Evolutionary conservation across 495 filamentous ascomycete species (phyloP).

Genomic region (Penicillium lagena): DNA sequence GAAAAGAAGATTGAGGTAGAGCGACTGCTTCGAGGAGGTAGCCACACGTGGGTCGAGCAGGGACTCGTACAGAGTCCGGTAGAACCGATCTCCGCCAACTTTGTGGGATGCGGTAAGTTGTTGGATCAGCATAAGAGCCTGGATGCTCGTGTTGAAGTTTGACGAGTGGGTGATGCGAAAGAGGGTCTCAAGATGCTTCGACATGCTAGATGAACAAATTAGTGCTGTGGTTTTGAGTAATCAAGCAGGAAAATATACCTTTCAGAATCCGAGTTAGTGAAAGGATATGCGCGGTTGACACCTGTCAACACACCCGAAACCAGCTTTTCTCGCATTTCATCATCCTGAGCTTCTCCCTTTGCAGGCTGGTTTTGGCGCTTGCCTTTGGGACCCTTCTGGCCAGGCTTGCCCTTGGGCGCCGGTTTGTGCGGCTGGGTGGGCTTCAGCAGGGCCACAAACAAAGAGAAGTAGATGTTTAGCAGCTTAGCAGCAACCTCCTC

Average conservation of each 20-base stretch:
- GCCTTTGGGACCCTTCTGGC: slow-evolving; percentile 20
- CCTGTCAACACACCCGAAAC: slow-evolving; percentile 86
- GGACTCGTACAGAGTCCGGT: slow-evolving; percentile 91
- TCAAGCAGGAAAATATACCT: slow-evolving; percentile 41
- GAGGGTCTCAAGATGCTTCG: slow-evolving; percentile 84
- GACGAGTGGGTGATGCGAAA: slow-evolving; percentile 95
- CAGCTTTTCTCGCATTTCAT: slow-evolving; percentile 80
- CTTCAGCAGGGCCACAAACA: slow-evolving; percentile 75
- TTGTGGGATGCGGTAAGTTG: slow-evolving; percentile 79
- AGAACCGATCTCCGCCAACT: slow-evolving; percentile 78
- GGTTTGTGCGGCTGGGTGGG: slow-evolving; percentile 32
- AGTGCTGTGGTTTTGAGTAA: slow-evolving; percentile 4
- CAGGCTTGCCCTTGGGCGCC: slow-evolving; percentile 15
- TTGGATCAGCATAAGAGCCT: slow-evolving; percentile 92
- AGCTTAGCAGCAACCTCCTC: slow-evolving; percentile 74
- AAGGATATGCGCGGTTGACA: slow-evolving; percentile 93
- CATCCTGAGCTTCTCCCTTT: slow-evolving; percentile 44
- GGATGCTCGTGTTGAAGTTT: slow-evolving; percentile 97
- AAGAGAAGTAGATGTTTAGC: slow-evolving; percentile 80
- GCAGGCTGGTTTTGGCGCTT: slow-evolving; percentile 46
- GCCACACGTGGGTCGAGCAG: slow-evolving; percentile 82
- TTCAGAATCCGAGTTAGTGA: slow-evolving; percentile 71
- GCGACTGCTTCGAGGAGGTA: slow-evolving; percentile 85
- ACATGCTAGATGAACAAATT: slow-evolving; percentile 45
- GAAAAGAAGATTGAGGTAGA: slow-evolving; percentile 91